Conservation (phyloP, 2,329 filamentous ascomycete genomes). For the Xenoacremonium recifei region DNA sequence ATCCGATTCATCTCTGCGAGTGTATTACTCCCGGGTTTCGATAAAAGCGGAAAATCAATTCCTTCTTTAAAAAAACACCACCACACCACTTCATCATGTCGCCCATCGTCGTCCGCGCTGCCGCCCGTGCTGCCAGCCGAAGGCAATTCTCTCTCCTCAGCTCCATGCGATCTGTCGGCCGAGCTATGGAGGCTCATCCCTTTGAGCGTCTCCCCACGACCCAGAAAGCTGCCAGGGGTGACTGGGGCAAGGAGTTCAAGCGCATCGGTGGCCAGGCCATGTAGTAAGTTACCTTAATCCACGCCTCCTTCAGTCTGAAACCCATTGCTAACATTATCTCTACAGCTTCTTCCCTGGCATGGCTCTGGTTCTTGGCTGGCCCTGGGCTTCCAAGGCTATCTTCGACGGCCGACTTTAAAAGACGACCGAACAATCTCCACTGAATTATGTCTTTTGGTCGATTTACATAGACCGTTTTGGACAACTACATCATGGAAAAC, state of each 20-base stretch:
- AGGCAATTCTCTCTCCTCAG: conserved; percentile 35
- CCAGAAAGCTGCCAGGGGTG: conserved; percentile 25
- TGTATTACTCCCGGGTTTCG: conserved; percentile 12
- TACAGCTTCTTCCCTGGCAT: conserved; percentile 35
- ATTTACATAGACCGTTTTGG: conserved; percentile 4
- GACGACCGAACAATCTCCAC: background rate
- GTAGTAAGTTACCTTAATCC: conserved; percentile 27
- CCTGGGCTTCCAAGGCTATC: conserved; percentile 24
- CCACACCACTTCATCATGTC: conserved; percentile 24
- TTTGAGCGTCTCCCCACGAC: conserved; percentile 32
- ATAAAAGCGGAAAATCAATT: conserved; percentile 8
- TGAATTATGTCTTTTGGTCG: background rate
- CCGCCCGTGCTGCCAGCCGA: conserved; percentile 27
- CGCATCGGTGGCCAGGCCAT: conserved; percentile 29
- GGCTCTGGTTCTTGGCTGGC: conserved; percentile 34
- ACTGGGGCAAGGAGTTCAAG: conserved; percentile 33
- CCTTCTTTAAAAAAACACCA: conserved; percentile 10
- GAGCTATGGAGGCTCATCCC: conserved; percentile 35
- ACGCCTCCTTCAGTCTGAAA: background rate
- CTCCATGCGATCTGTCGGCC: conserved; percentile 31
- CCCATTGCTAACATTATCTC: conserved; percentile 9
- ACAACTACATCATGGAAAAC: conserved; percentile 4
- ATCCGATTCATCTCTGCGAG: conserved; percentile 16
- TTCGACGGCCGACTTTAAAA: conserved; percentile 33
- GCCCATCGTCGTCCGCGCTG: conserved; percentile 27